Evolutionary conservation across 75 land plant species (phyloP).

Genomic region (Chamaecyparis obtusa): DNA sequence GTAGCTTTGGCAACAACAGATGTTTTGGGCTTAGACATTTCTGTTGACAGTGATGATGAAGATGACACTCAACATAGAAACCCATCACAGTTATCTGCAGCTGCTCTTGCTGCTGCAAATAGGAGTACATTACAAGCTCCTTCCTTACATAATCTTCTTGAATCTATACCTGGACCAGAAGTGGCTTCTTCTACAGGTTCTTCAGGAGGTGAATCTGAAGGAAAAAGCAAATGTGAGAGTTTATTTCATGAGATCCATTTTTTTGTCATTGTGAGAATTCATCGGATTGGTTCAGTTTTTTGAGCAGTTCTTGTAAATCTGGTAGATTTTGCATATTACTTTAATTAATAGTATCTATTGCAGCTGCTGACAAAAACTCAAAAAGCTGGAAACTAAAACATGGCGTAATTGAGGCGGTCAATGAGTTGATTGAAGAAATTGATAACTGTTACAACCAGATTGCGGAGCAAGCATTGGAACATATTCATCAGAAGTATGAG

Average conservation of each 20-base stretch:
- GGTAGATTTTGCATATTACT: background rate
- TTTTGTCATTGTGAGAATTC: background rate
- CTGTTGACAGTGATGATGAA: constrained; percentile 83
- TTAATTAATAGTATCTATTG: constrained; percentile 5
- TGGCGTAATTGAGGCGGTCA: constrained; percentile 93
- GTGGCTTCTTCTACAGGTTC: constrained; percentile 48
- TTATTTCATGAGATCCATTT: background rate
- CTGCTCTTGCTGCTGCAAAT: constrained; percentile 86
- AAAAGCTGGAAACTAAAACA: constrained; percentile 83
- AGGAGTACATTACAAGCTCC: constrained; percentile 89
- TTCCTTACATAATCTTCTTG: constrained; percentile 90
- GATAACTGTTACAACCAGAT: constrained; percentile 86
- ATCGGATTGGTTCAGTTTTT: background rate
- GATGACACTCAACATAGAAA: constrained; percentile 45
- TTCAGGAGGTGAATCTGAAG: constrained; percentile 87
- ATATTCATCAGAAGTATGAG: constrained; percentile 93
- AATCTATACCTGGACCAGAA: constrained; percentile 59
- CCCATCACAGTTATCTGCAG: constrained; percentile 61
- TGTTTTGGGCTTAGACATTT: constrained; percentile 45
- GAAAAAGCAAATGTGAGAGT: constrained; percentile 89
- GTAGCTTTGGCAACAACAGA: constrained; percentile 60
- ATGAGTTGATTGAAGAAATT: constrained; percentile 86
- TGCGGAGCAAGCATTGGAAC: constrained; percentile 99
- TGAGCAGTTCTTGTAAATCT: background rate
- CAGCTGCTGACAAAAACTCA: constrained; percentile 90